A percentile compares a stretch with the other conserved stretches of the same genome.
phyloP scores from a whole-genome alignment of 345 rosid species.

The Raphanus raphanistrum region DNA sequence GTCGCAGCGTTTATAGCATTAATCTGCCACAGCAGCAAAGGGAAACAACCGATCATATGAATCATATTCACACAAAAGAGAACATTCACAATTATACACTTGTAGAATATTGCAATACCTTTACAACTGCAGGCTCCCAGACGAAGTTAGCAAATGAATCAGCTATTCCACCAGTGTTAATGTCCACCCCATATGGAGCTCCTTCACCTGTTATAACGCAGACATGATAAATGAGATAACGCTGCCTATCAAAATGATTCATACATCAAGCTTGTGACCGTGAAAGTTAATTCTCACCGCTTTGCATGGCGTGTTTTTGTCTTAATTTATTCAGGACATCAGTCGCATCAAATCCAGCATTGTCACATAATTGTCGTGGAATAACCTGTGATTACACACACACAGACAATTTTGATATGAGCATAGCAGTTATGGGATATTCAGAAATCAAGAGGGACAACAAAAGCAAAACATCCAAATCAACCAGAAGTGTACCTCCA shows the following conservation, averaged over 20 bases:
- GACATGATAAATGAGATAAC: slow-evolving; percentile 1
- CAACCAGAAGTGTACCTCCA: slow-evolving; percentile 63
- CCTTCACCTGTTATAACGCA: slow-evolving; percentile 66
- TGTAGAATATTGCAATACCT: slow-evolving; percentile 45
- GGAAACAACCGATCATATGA: neutral
- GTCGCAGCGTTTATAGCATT: slow-evolving; percentile 98
- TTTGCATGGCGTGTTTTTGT: slow-evolving; percentile 90
- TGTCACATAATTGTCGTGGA: slow-evolving; percentile 95
- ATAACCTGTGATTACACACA: slow-evolving; percentile 60
- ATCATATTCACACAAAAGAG: neutral
- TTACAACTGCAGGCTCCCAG: slow-evolving; percentile 98
- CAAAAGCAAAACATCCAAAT: slow-evolving; percentile 7
- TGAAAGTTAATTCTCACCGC: slow-evolving; percentile 53
- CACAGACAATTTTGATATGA: slow-evolving; percentile 8
- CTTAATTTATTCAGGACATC: slow-evolving; percentile 95
- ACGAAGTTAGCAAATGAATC: slow-evolving; percentile 98
- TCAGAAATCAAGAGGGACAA: neutral
- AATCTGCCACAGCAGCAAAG: slow-evolving; percentile 47
- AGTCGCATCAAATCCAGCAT: slow-evolving; percentile 99
- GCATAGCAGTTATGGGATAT: neutral
- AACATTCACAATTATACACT: neutral
- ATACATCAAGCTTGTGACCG: slow-evolving; percentile 1
- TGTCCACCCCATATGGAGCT: slow-evolving; percentile 90
- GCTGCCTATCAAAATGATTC: neutral
- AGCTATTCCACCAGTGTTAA: slow-evolving; percentile 89